Conservation (phyloP, 352 stramenopile genomes). For the Pythium dissotocum region DNA sequence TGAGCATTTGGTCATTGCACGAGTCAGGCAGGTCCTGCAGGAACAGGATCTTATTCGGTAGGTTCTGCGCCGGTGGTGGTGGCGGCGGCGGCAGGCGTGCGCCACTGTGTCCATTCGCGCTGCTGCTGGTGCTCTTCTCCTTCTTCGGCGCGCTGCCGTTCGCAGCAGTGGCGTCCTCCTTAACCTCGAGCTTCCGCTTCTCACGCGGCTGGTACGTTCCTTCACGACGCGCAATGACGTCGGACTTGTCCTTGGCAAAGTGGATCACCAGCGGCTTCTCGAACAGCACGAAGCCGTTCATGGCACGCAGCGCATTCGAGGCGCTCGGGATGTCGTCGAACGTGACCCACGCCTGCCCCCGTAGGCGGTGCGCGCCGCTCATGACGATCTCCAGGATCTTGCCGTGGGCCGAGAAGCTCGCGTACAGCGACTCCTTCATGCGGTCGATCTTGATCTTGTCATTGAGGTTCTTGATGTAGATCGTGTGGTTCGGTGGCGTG, state of each 20-base stretch:
- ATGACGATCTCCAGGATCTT: conserved; percentile 93
- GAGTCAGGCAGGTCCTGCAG: conserved; percentile 91
- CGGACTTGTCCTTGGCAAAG: conserved; percentile 84
- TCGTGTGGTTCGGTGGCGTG: conserved; percentile 85
- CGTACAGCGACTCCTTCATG: conserved; percentile 90
- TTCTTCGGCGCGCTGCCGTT: conserved; percentile 26
- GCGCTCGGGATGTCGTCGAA: conserved; percentile 89
- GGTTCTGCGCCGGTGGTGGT: conserved; percentile 45
- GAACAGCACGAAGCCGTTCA: conserved; percentile 88
- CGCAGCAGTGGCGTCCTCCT: conserved; percentile 25
- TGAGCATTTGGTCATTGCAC: conserved; percentile 96
- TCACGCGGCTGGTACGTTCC: conserved; percentile 75
- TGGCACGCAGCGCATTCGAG: conserved; percentile 86
- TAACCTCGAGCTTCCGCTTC: conserved; percentile 76
- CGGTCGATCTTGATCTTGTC: conserved; percentile 93
- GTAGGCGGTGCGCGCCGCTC: conserved; percentile 76
- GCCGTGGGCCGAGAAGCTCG: conserved; percentile 90
- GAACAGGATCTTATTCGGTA: conserved; percentile 94
- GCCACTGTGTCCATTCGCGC: conserved; percentile 30
- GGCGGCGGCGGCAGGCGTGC: conserved; percentile 35
- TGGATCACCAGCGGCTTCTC: conserved; percentile 86
- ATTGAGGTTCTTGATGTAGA: conserved; percentile 95
- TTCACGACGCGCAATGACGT: conserved; percentile 76
- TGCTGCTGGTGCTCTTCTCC: conserved; percentile 32
- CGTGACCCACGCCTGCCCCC: conserved; percentile 92